Evolutionary conservation across 371 early-diverging fungal species (phyloP), one percentile per base, ranked within the genome.

Genomic region (Syncephalastrum monosporum): DNA sequence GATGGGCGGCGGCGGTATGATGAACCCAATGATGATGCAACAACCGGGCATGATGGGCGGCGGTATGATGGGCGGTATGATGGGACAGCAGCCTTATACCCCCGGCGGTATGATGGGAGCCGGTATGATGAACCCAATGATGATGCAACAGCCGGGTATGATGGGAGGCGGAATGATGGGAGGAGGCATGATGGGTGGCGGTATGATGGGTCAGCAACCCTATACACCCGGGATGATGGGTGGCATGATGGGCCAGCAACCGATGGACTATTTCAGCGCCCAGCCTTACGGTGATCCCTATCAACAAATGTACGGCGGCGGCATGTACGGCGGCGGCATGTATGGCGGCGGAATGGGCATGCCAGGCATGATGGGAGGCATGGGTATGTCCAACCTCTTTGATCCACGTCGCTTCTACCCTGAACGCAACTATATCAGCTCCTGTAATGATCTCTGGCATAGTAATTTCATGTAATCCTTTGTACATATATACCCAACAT

Each of bases 391-490:
- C 16, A 46, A 6, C 7, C 47, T 23, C 47, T 53, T 47, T 38
- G 59, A 59, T 41, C 53, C 53, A 5, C 58, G 58, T 12, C 41
- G 41, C 23, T 53, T 27, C 47, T 17, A 41, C 24, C 59, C 59
- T 24, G 59, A 59, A 47, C 53, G 59, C 13, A 59, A 59, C 53
- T 59, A 59, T 17, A 38, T 59, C 16, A 59, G 59, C 27, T 52
- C 59, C 4, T 53, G 52, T 16, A 59, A 59, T 47, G 59, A 59
- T 53, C 59, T 59, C 21, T 59, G 59, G 59, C 59, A 59, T 47
- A 53, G 53, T 12, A 53, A 56, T 47, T 47, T 45, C 15, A 44
- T 54, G 55, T 54, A 43, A 14, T 54, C 38, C 38, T 10, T 33
- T 33, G 38, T 19, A 50, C 24, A 50, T 25, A 50, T 23, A 46